Percentiles rank a stretch among this genome's conserved stretches.
These are phyloP conservation scores for Cercospora zeae-maydis DNA, from an alignment of 2,329 filamentous ascomycete genomes.

Conservation along the genomic window DNA sequence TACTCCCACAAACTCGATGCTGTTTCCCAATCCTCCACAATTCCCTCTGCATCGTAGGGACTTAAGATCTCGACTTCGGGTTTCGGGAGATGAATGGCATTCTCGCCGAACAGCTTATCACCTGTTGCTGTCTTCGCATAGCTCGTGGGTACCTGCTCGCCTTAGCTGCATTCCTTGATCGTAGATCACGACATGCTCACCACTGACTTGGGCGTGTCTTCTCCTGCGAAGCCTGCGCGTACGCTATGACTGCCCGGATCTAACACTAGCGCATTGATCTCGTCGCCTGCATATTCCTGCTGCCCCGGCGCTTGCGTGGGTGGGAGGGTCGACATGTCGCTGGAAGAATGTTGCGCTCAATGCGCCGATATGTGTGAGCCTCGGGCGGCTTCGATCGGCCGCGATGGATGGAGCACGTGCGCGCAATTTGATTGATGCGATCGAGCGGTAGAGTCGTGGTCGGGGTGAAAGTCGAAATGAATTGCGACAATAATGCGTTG, in stretches of 20 bases:
- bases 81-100: slow-evolving; percentile 75
- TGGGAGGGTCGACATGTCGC: slow-evolving; percentile 27
- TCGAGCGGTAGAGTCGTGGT: not conserved
- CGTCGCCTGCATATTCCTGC: slow-evolving; percentile 64
- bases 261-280: slow-evolving; percentile 94
- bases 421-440: not conserved
- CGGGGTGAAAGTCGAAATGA: not conserved
- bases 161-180: not conserved
- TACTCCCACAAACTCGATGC: slow-evolving; percentile 90
- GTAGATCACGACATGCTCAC: slow-evolving; percentile 40
- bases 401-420: not conserved
- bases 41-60: slow-evolving; percentile 82
- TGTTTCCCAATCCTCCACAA: slow-evolving; percentile 95
- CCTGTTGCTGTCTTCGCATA: slow-evolving; percentile 64
- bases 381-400: not conserved
- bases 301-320: slow-evolving; percentile 38
- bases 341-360: not conserved
- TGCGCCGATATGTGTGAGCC: not conserved
- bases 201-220: slow-evolving; percentile 93
- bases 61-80: slow-evolving; percentile 79
- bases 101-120: slow-evolving; percentile 76
- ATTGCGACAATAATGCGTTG: not conserved
- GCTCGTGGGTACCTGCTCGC: slow-evolving; percentile 60
- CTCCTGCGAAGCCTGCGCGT: slow-evolving; percentile 93
- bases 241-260: slow-evolving; percentile 89